phyloP scores from a whole-genome alignment of 2,329 filamentous ascomycete genomes.

The Fusarium mexicanum region DNA sequence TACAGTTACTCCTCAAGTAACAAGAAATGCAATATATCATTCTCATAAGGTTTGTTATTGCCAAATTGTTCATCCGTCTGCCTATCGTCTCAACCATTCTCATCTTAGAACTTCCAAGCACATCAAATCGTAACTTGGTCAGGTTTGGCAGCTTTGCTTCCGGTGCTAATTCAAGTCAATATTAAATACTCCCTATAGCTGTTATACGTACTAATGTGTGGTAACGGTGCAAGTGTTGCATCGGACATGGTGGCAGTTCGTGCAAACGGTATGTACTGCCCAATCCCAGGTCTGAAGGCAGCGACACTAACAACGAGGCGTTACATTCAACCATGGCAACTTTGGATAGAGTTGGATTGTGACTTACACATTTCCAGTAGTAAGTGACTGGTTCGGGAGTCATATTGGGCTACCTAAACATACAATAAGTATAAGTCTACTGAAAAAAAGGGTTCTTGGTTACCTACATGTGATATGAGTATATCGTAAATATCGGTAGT shows the following conservation, averaged over 20 bases:
- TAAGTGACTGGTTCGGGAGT: not conserved
- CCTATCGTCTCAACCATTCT: not conserved
- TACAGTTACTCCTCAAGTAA: not conserved
- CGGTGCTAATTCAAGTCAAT: not conserved
- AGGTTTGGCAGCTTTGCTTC: not conserved
- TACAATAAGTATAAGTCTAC: not conserved
- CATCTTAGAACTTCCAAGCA: too few species aligned
- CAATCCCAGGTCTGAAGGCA: constrained; percentile 2
- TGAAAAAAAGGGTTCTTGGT: not conserved
- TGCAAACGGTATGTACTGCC: not conserved
- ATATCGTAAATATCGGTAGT: not conserved
- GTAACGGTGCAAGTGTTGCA: not conserved
- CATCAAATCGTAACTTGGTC: not conserved
- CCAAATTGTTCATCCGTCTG: not conserved
- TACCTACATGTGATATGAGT: not conserved
- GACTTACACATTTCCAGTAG: constrained; percentile 6
- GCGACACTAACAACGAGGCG: not conserved
- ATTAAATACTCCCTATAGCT: not conserved
- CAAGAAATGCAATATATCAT: not conserved
- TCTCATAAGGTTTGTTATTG: not conserved
- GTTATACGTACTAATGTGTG: not conserved
- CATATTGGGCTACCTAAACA: not conserved
- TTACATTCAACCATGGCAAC: not conserved
- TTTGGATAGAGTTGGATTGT: too few species aligned
- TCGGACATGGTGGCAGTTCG: not conserved